A percentile compares a stretch with the other conserved stretches of the same genome.
These are phyloP conservation scores for Aureobasidium lini DNA, from an alignment of 2,329 filamentous ascomycete species.

Conservation along the genomic window DNA sequence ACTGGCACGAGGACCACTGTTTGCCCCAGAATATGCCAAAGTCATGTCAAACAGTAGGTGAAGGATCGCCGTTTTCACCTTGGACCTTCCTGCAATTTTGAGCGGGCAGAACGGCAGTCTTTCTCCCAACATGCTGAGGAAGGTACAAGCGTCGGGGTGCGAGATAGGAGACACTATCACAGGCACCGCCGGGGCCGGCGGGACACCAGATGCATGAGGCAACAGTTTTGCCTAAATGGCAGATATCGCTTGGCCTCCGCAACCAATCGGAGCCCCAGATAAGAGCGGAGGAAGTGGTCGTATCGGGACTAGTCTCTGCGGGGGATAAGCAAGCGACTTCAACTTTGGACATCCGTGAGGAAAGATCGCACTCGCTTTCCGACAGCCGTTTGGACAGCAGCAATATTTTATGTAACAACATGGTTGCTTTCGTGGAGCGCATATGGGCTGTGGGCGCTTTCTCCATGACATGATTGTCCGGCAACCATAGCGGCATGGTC, in stretches of 20 bases:
- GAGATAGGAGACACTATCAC: background rate
- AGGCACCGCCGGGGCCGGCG: background rate
- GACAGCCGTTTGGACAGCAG: background rate
- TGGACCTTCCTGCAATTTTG: constrained; percentile 7
- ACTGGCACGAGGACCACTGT: background rate
- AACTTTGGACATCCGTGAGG: background rate
- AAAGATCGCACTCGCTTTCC: background rate
- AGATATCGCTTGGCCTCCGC: background rate
- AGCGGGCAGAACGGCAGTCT: background rate
- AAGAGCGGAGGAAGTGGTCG: background rate
- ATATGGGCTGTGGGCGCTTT: background rate
- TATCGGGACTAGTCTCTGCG: background rate
- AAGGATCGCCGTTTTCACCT: background rate
- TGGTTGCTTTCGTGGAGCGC: background rate
- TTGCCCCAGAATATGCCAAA: constrained; percentile 1
- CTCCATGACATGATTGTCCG: background rate
- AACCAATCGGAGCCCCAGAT: background rate
- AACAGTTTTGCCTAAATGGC: background rate
- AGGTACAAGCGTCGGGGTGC: constrained; percentile 8
- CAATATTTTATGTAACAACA: background rate
- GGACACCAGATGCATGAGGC: background rate
- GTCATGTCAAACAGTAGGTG: background rate
- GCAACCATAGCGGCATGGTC: background rate
- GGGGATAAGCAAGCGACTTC: constrained; percentile 1
- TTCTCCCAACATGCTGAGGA: background rate